A percentile compares a stretch with the other conserved stretches of the same genome.
phyloP scores from a whole-genome alignment of 2,329 filamentous ascomycete genomes.

The Scytalidium sp. region DNA sequence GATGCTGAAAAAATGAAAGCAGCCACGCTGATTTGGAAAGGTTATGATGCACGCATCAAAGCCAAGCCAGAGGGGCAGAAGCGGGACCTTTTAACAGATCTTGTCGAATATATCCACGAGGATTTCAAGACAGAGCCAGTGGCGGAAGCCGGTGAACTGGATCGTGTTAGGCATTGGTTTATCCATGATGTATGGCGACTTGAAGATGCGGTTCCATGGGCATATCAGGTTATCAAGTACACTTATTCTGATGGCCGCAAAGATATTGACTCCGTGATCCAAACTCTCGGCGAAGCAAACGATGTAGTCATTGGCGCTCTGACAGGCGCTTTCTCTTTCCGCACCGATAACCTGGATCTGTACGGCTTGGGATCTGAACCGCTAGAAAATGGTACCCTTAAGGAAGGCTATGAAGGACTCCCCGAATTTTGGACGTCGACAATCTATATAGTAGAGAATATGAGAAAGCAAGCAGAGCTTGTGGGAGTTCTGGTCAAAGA shows the following conservation, averaged over 20 bases:
- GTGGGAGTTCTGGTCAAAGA: constrained; percentile 30
- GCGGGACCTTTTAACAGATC: constrained; percentile 69
- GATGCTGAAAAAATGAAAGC: constrained; percentile 88
- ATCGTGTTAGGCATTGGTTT: constrained; percentile 84
- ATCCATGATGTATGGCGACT: constrained; percentile 70
- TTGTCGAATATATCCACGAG: constrained; percentile 74
- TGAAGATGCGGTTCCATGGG: constrained; percentile 75
- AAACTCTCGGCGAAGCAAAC: constrained; percentile 59
- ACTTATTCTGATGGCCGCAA: constrained; percentile 61
- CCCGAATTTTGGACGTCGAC: constrained; percentile 85
- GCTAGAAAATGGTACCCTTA: constrained; percentile 62
- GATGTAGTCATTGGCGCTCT: constrained; percentile 68
- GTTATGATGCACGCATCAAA: constrained; percentile 68
- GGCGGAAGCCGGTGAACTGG: constrained; percentile 65
- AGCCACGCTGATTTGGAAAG: constrained; percentile 74
- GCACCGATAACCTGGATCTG: constrained; percentile 61
- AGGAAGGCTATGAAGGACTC: constrained; percentile 63
- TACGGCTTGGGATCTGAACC: constrained; percentile 73
- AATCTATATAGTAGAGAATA: constrained; percentile 57
- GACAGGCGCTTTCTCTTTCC: constrained; percentile 65
- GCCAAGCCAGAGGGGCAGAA: constrained; percentile 57
- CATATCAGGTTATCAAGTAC: constrained; percentile 72
- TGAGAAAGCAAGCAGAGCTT: constrained; percentile 57
- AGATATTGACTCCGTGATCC: constrained; percentile 43
- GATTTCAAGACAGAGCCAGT: constrained; percentile 69